phyloP scores from a whole-genome alignment of 768 basidiomycete genomes.

The Suillus americanus region DNA sequence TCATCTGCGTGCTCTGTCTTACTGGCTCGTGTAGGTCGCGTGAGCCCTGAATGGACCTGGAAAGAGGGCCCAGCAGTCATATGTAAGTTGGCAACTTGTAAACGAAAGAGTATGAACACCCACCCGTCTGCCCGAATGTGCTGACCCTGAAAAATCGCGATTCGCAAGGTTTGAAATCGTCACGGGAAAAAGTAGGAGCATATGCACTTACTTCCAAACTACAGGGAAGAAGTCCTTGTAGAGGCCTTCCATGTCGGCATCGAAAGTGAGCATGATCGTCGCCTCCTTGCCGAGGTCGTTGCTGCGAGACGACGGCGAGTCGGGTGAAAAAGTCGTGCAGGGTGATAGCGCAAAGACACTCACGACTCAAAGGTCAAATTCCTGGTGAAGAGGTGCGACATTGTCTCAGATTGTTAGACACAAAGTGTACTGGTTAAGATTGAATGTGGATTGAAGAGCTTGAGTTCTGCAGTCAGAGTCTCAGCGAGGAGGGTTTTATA shows the following conservation, averaged over 20 bases:
- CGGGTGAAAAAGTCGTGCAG: not conserved
- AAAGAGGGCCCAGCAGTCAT: not conserved
- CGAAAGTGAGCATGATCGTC: not conserved
- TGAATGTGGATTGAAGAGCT: not conserved
- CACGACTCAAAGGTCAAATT: not conserved
- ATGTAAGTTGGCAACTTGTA: not conserved
- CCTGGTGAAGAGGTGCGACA: not conserved
- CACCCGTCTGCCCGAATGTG: not conserved
- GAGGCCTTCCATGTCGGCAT: not conserved
- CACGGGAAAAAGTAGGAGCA: not conserved
- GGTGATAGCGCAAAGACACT: not conserved
- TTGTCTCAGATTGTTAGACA: not conserved
- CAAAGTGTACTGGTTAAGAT: not conserved
- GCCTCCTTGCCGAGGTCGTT: not conserved
- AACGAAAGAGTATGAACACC: not conserved
- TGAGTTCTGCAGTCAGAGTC: not conserved
- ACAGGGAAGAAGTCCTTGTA: not conserved
- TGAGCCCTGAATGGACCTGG: not conserved
- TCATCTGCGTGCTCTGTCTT: not conserved
- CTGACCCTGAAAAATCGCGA: not conserved
- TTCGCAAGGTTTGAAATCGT: not conserved
- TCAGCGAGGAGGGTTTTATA: not conserved
- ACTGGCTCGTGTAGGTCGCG: not conserved
- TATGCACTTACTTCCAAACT: constrained; percentile 1
- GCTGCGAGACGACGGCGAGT: not conserved